Evolutionary conservation across 805 yeast species (phyloP).

Genomic region (Hanseniaspora lindneri): DNA sequence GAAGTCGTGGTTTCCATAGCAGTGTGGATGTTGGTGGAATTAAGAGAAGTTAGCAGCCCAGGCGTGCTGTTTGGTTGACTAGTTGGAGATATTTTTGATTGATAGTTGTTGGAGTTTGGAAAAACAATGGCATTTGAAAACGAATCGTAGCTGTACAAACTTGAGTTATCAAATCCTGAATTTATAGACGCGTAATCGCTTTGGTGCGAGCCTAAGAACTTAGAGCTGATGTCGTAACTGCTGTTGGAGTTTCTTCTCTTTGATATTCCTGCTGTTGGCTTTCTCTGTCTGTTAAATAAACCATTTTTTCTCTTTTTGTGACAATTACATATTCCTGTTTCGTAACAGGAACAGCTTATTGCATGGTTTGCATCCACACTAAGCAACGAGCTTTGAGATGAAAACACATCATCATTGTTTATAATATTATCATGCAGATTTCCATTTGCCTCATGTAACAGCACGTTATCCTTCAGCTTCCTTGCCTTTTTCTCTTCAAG

Average conservation of each 20-base stretch:
- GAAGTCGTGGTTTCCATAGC: background rate
- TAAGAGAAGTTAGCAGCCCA: background rate
- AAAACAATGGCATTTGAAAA: conserved; percentile 7
- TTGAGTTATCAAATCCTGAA: conserved; percentile 6
- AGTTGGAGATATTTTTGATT: background rate
- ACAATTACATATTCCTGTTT: conserved; percentile 24
- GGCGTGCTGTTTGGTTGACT: background rate
- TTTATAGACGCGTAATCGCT: background rate
- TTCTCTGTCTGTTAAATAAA: background rate
- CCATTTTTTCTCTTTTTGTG: conserved; percentile 21
- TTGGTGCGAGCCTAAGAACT: conserved; percentile 3
- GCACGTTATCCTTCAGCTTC: conserved; percentile 23
- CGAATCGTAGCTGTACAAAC: conserved; percentile 12
- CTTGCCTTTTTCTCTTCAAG: conserved; percentile 20
- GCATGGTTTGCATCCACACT: conserved; percentile 2
- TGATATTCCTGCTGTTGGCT: background rate
- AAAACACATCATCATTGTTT: background rate
- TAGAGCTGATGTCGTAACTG: conserved; percentile 1
- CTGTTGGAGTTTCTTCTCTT: conserved; percentile 5
- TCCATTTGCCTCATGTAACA: background rate
- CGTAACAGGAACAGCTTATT: conserved; percentile 23
- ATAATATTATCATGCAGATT: background rate
- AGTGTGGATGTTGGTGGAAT: background rate
- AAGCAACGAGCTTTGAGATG: background rate
- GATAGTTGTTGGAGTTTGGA: background rate